Evolutionary conservation across 352 stramenopile species (phyloP).

Genomic region (Phytophthora melonis): DNA sequence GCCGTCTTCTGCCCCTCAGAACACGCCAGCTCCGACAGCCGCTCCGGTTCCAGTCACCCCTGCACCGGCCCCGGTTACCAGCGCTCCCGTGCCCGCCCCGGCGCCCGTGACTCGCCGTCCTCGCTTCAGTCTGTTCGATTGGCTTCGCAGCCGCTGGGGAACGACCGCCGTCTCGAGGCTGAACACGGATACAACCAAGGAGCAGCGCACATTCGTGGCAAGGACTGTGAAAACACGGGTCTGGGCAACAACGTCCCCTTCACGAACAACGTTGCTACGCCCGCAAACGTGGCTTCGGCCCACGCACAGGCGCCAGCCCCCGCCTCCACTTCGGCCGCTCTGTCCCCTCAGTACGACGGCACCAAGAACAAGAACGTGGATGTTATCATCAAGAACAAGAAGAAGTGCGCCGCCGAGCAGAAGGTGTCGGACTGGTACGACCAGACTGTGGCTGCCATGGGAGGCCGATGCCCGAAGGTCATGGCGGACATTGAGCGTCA

Average conservation of each 20-base stretch:
- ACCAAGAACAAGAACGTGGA: constrained; percentile 42
- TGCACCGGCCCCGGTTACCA: constrained; percentile 8
- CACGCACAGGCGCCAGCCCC: background rate
- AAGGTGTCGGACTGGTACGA: constrained; percentile 53
- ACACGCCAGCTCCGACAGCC: background rate
- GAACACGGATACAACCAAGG: constrained; percentile 15
- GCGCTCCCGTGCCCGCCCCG: constrained; percentile 2
- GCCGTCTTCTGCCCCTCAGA: background rate
- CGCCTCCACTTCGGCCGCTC: constrained; percentile 2
- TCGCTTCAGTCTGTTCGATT: constrained; percentile 9
- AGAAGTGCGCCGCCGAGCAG: constrained; percentile 32
- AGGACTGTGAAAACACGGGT: no score
- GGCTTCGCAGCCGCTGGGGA: constrained; percentile 31
- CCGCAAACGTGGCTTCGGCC: no score
- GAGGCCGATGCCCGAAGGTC: constrained; percentile 39
- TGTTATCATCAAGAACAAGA: constrained; percentile 43
- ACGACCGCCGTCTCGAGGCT: constrained; percentile 25
- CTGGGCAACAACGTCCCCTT: background rate
- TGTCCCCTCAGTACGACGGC: constrained; percentile 26
- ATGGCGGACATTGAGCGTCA: constrained; percentile 65
- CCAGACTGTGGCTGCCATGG: constrained; percentile 40
- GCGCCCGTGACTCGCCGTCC: constrained; percentile 3
- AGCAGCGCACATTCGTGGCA: no score
- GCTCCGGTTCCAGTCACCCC: background rate
- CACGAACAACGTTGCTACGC: background rate